Evolutionary conservation across 805 yeast species (phyloP), one percentile per base, ranked within the genome.

Genomic region (Wickerhamiella sorbophila): DNA sequence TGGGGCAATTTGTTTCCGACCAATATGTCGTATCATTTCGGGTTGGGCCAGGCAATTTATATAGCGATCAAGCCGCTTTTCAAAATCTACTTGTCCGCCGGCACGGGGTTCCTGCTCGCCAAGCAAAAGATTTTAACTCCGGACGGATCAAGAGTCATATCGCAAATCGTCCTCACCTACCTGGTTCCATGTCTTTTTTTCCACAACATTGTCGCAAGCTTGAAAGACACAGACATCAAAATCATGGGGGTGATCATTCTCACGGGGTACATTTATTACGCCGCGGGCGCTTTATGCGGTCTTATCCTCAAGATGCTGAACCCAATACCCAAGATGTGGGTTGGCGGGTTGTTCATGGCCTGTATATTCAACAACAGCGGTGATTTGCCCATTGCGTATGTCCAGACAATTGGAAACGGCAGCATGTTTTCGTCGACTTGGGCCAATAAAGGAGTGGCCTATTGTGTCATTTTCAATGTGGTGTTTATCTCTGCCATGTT

Each of bases 381-480:
- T 14, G 94, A 84, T 60, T 65, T 84, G 43, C 94, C 95, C 0
- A 80, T 84, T 50, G 94, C 94, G 0, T 85, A 84, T 50, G 65
- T 64, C 9, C 57, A 62, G 40, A 79, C 88, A 2, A 61, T 84
- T 53, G 77, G 81, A 20, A 68, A 72, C 14, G 76, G 85, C 1
- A 64, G 73, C 1, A 54, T 56, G 5, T 77, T 86, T 51, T 64
- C 77, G 0, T 52, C 64, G 14, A 70, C 59, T 3, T 75, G 81
- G 46, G 84, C 83, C 31, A 68, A 74, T 41, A 70, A 71, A 50
- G 96, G 95, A 20, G 79, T 80, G 20, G 91, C 95, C 1, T 83
- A 80, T 59, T 79, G 82, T 17, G 79, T 86, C 52, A 77, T 86
- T 27, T 81, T 79, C 51, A 65, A 79, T 36, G 79, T 84, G 3